Evolutionary conservation across 257 asterid species (phyloP).

Genomic region (Fraxinus pennsylvanica): DNA sequence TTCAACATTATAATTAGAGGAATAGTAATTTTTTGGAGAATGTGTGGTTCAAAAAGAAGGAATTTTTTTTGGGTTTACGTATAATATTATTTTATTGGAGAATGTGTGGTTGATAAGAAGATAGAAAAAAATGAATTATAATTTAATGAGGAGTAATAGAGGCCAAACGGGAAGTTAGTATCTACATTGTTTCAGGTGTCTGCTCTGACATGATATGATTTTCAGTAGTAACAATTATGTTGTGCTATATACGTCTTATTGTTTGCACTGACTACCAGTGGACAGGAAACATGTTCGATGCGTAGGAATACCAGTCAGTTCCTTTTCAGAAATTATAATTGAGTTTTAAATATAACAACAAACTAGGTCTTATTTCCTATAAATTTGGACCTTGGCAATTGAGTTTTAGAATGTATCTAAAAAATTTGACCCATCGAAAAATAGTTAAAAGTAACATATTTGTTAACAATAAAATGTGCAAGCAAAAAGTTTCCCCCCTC

Average conservation of each 20-base stretch:
- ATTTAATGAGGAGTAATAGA: too few species aligned
- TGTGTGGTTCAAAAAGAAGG: too few species aligned
- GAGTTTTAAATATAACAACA: not conserved
- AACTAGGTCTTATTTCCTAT: too few species aligned
- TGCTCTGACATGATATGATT: not conserved
- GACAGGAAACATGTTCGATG: not conserved
- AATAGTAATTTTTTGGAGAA: too few species aligned
- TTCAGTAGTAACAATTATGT: too few species aligned
- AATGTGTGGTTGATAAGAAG: too few species aligned
- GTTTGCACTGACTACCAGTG: not conserved
- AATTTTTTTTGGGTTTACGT: too few species aligned
- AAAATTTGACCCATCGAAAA: not conserved
- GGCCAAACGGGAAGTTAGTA: too few species aligned
- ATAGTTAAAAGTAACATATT: not conserved
- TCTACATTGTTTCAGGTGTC: not conserved
- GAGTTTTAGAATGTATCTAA: not conserved
- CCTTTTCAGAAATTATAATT: not conserved
- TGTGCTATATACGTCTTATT: not conserved
- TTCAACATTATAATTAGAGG: too few species aligned
- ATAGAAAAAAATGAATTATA: too few species aligned
- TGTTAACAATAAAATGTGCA: not conserved
- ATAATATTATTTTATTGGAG: too few species aligned
- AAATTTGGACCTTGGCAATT: too few species aligned
- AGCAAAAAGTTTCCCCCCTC: not conserved
- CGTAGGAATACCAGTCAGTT: not conserved